These are phyloP conservation scores for Lyophyllum decastes DNA, from an alignment of 768 basidiomycete genomes.

Conservation along the genomic window DNA sequence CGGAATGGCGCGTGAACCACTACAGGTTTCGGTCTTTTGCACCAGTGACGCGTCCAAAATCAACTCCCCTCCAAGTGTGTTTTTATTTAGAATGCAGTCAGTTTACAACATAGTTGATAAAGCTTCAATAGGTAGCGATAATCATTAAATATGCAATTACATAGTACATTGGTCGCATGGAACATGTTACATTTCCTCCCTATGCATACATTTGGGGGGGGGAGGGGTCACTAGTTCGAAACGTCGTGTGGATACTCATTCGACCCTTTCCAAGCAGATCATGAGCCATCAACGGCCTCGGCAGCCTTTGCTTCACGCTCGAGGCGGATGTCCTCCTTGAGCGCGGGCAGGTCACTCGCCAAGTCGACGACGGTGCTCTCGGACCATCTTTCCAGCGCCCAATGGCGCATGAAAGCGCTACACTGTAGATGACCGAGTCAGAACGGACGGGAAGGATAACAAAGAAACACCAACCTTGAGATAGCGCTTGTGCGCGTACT, in stretches of 20 bases:
- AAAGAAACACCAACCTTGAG: conserved; percentile 60
- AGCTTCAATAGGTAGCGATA: too few relatives aligned
- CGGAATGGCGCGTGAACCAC: background rate
- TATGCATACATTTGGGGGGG: background rate
- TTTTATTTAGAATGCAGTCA: background rate
- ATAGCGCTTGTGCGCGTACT: conserved; percentile 84
- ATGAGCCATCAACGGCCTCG: background rate
- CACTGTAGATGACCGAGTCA: conserved; percentile 47
- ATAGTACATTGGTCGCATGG: conserved; percentile 15
- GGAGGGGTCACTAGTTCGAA: background rate
- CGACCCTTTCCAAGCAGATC: background rate
- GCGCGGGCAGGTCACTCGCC: conserved; percentile 48
- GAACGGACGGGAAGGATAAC: background rate
- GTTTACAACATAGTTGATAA: too few relatives aligned
- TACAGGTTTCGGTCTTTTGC: background rate
- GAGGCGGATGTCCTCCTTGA: conserved; percentile 52
- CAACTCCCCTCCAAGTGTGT: background rate
- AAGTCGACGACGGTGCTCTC: conserved; percentile 60
- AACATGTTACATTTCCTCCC: conserved; percentile 4
- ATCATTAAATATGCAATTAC: conserved; percentile 16
- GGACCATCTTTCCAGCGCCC: conserved; percentile 75
- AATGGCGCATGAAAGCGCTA: conserved; percentile 74
- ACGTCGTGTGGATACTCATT: background rate
- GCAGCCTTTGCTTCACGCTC: conserved; percentile 21
- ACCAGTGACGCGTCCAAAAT: background rate